These are phyloP conservation scores for Yarrowia keelungensis DNA, from an alignment of 805 yeast genomes.

Conservation along the genomic window DNA sequence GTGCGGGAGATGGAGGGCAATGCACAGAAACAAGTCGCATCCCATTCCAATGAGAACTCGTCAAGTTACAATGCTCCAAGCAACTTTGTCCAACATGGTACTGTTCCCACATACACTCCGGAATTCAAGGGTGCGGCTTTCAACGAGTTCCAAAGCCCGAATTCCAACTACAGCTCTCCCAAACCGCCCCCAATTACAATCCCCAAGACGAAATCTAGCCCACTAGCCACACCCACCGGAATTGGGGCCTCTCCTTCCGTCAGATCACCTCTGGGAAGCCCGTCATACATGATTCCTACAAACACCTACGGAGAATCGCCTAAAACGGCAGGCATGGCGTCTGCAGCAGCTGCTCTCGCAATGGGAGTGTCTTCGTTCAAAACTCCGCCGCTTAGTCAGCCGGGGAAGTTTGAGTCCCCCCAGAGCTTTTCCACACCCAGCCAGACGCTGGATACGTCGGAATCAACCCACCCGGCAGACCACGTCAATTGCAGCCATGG, in stretches of 20 bases:
- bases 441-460: not conserved
- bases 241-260: not conserved
- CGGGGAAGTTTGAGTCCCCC: not conserved
- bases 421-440: not conserved
- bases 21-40: too few relatives aligned
- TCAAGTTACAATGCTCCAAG: not conserved
- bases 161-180: not conserved
- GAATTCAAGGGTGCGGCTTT: conserved; percentile 1
- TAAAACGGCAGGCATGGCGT: not conserved
- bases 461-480: conserved; percentile 4
- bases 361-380: not conserved
- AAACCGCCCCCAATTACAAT: too few relatives aligned
- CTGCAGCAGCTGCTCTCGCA: not conserved
- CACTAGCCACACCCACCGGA: not conserved
- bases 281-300: not conserved
- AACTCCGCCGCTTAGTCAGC: conserved; percentile 2
- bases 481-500: conserved; percentile 23
- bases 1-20: too few relatives aligned
- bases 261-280: not conserved
- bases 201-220: not conserved
- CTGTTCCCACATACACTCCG: not conserved
- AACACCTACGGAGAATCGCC: conserved; percentile 14
- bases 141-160: not conserved
- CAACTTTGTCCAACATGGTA: not conserved
- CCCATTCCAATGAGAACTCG: not conserved